Evolutionary conservation across 1,284 basidiomycete species (phyloP).

Genomic region (Cryptococcus hybrid): DNA sequence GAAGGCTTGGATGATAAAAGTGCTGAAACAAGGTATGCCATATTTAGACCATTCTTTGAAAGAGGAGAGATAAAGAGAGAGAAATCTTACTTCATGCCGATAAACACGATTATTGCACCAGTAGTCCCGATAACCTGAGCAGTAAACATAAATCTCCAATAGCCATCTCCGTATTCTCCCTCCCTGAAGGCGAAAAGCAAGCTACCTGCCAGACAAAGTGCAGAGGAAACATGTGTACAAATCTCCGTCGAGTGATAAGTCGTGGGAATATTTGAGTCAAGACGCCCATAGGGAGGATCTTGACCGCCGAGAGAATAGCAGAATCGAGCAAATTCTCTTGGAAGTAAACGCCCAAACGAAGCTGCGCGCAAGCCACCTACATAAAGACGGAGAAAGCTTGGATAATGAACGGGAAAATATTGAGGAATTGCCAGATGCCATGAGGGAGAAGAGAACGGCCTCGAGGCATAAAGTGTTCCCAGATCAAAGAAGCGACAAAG

Average conservation of each 20-base stretch:
- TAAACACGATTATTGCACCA: conserved; percentile 41
- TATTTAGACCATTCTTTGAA: neutral
- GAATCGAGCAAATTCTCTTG: no score
- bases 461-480: conserved; percentile 28
- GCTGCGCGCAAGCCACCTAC: no score
- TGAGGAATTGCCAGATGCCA: conserved; percentile 39
- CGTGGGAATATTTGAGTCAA: no score
- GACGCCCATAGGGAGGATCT: no score
- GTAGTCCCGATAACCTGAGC: conserved; percentile 37
- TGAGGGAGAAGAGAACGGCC: conserved; percentile 42
- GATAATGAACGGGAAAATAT: conserved; percentile 41
- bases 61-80: neutral
- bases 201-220: no score
- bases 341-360: no score
- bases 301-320: no score
- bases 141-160: neutral
- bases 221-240: no score
- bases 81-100: conserved; percentile 28
- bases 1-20: conserved; percentile 27
- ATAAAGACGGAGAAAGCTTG: no score
- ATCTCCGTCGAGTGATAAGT: no score
- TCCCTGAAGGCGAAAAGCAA: no score
- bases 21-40: conserved; percentile 5
- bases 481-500: conserved; percentile 57
- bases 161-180: no score